Evolutionary conservation across 2,329 filamentous ascomycete genomes (phyloP).

Genomic region (Sordariomycetes sp.): DNA sequence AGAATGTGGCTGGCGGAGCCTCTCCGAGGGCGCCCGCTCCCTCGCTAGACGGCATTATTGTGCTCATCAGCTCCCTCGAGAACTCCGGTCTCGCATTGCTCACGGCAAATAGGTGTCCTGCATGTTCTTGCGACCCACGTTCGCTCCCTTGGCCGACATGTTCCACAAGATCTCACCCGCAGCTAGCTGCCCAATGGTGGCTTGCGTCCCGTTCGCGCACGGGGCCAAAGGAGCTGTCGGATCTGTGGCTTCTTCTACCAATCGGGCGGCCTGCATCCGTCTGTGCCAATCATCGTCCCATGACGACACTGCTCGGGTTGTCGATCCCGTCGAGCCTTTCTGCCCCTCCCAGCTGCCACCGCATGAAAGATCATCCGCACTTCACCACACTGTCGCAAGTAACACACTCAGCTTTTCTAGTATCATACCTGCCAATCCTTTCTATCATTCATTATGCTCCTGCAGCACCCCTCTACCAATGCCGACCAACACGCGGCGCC

Average conservation of each 20-base stretch:
- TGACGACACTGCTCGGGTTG: not conserved
- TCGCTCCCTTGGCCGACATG: no score
- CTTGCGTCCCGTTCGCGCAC: not conserved
- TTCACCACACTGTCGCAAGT: not conserved
- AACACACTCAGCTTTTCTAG: not conserved
- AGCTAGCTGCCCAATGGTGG: no score
- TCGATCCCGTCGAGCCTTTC: not conserved
- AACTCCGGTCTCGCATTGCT: no score
- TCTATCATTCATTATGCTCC: not conserved
- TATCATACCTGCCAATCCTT: not conserved
- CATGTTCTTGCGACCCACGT: no score
- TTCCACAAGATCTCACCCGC: no score
- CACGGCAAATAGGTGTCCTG: no score
- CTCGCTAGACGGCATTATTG: no score
- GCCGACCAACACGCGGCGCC: not conserved
- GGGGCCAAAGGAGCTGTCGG: not conserved
- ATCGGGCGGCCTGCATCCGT: not conserved
- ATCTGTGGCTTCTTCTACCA: not conserved
- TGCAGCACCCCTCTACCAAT: not conserved
- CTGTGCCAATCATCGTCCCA: not conserved
- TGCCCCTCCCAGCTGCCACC: not conserved
- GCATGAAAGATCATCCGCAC: not conserved
- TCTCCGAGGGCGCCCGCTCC: no score
- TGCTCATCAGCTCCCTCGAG: no score
- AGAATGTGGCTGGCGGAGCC: no score